Evolutionary conservation across 169 alveolate genomes (phyloP).

Genomic region (Theileria luwenshuni): DNA sequence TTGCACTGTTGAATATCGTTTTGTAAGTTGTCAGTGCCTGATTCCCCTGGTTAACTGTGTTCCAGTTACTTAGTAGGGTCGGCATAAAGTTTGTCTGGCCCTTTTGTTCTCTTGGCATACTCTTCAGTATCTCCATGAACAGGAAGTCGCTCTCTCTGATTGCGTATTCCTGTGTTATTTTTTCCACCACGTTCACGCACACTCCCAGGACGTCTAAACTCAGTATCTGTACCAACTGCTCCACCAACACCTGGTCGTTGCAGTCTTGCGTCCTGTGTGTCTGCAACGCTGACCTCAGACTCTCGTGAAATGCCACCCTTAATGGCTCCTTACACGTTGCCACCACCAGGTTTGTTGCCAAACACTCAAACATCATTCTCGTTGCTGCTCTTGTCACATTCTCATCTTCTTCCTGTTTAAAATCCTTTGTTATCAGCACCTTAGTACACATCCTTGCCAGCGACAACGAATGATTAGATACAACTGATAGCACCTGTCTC

Average conservation of each 20-base stretch:
- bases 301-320: conserved; percentile 86
- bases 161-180: conserved; percentile 93
- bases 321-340: conserved; percentile 96
- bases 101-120: conserved; percentile 8
- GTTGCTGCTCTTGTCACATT: conserved; percentile 89
- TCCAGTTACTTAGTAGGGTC: conserved; percentile 59
- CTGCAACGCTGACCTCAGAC: conserved; percentile 86
- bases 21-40: conserved; percentile 31
- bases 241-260: conserved; percentile 84
- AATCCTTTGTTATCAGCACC: conserved; percentile 94
- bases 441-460: conserved; percentile 95
- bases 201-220: conserved; percentile 92
- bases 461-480: conserved; percentile 90
- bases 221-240: conserved; percentile 86
- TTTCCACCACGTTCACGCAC: conserved; percentile 92
- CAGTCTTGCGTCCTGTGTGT: conserved; percentile 81
- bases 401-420: conserved; percentile 92
- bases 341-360: conserved; percentile 94
- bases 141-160: conserved; percentile 78
- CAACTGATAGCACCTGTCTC: conserved; percentile 90
- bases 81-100: conserved; percentile 37
- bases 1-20: conserved; percentile 15
- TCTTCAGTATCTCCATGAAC: conserved; percentile 32
- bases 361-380: conserved; percentile 86
- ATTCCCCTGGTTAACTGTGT: conserved; percentile 34